Evolutionary conservation across 495 filamentous ascomycete species (phyloP), one percentile per base, ranked within the genome.

Genomic region (Amphirosellinia nigrospora): DNA sequence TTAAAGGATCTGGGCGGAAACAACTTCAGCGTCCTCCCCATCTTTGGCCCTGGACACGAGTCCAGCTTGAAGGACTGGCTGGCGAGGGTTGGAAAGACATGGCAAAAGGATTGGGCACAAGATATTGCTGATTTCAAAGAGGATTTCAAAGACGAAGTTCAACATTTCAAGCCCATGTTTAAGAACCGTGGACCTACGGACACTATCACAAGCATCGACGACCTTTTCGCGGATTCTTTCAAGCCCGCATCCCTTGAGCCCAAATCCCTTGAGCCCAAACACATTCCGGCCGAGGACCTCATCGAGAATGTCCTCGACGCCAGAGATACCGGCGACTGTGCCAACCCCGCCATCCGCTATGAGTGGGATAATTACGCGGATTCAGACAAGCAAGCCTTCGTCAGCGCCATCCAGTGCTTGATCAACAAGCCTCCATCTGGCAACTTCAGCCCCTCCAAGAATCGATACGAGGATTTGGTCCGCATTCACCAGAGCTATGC

Each of bases 401-500:
- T 89, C 70, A 72, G 80, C 15, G 84, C 88, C 21, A 82, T 90
- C 55, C 77, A 84, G 64, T 91, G 89, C 74, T 72, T 91, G 32
- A 79, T 85, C 67, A 72, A 72, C 28, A 78, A 82, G 73, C 83
- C 87, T 0, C 76, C 84, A 10, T 70, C 80, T 2, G 70, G 74
- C 13, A 70, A 80, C 5, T 85, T 84, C 59, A 64, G 83, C 64
- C 87, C 87, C 46, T 85, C 86, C 2, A 84, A 77, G 75, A 86
- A 80, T 72, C 80, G 88, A 41, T 89, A 86, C 71, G 90, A 91
- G 79, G 89, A 92, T 75, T 89, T 92, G 69, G 84, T 90, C 19
- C 89, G 83, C 26, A 82, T 86, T 4, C 89, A 91, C 79, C 90
- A 91, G 79, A 86, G 87, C 69, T 87, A 90, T 74, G 86, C 88